Evolutionary conservation across 2,329 filamentous ascomycete species (phyloP).

Genomic region (Sarocladiaceae sp.): DNA sequence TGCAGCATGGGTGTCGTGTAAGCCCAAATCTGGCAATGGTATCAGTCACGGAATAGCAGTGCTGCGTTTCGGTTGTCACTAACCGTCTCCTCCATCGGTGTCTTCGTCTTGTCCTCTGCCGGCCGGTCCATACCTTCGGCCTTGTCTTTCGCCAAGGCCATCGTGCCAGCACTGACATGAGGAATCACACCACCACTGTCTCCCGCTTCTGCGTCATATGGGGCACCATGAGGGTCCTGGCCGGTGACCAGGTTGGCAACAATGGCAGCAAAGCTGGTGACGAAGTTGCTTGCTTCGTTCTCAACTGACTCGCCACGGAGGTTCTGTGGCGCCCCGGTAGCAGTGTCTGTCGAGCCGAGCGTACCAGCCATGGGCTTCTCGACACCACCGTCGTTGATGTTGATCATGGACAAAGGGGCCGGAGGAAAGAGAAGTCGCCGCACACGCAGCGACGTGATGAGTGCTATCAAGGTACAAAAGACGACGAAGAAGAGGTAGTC

Average conservation of each 20-base stretch:
- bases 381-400: conserved; percentile 60
- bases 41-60: not conserved
- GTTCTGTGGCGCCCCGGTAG: conserved; percentile 74
- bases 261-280: conserved; percentile 52
- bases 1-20: conserved; percentile 69
- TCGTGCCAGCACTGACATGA: conserved; percentile 39
- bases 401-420: conserved; percentile 67
- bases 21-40: conserved; percentile 52
- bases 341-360: conserved; percentile 66
- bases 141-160: conserved; percentile 29
- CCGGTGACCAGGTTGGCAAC: conserved; percentile 68
- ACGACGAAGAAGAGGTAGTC: conserved; percentile 61
- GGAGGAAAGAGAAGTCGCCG: conserved; percentile 65
- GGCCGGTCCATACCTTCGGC: conserved; percentile 35
- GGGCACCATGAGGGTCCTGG: conserved; percentile 60
- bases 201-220: conserved; percentile 34
- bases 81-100: conserved; percentile 63
- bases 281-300: conserved; percentile 72
- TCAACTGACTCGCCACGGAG: conserved; percentile 76
- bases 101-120: conserved; percentile 67
- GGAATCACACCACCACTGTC: not conserved
- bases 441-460: conserved; percentile 60
- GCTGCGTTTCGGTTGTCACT: not conserved
- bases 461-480: conserved; percentile 48
- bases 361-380: conserved; percentile 72